Evolutionary conservation across 495 filamentous ascomycete species (phyloP), one percentile per base, ranked within the genome.

Genomic region (Diplogelasinospora grovesii): DNA sequence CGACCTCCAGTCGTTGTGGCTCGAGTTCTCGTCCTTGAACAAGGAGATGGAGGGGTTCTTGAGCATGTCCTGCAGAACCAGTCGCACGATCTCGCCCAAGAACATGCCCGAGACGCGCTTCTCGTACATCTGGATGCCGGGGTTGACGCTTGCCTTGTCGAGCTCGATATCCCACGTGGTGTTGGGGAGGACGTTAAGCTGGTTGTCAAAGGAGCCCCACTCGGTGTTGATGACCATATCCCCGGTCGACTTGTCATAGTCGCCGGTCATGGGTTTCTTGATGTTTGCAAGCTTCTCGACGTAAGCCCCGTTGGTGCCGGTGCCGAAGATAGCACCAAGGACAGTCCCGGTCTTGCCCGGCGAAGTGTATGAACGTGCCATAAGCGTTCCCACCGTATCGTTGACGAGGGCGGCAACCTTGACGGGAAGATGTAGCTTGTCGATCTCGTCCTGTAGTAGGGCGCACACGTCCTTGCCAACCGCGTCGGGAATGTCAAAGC

Each of bases 71-170:
- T 89, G 52, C 20, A 96, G 60, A 21, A 79, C 81, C 22, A 84
- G 77, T 8, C 92, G 85, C 25, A 95, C 69, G 43, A 98, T 89
- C 59, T 98, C 92, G 39, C 92, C 92, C 15, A 98, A 61, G 73
- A 97, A 98, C 92, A 98, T 98, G 63, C 92, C 92, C 0, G 85
- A 92, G 25, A 98, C 82, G 34, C 92, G 83, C 73, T 98, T 98
- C 69, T 98, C 92, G 65, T 96, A 98, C 83, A 95, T 95, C 62
- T 98, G 92, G 42, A 95, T 79, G 25, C 93, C 92, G 1, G 92
- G 92, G 68, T 98, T 98, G 48, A 86, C 78, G 54, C 79, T 88
- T 16, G 79, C 79, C 39, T 68, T 67, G 65, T 98, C 89, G 25
- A 98, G 71, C 32, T 75, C 73, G 9, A 68, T 64, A 61, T 98